Base-by-base conservation (phyloP, 176 grass and related monocot genomes). In the Phoenix dactylifera region DNA sequence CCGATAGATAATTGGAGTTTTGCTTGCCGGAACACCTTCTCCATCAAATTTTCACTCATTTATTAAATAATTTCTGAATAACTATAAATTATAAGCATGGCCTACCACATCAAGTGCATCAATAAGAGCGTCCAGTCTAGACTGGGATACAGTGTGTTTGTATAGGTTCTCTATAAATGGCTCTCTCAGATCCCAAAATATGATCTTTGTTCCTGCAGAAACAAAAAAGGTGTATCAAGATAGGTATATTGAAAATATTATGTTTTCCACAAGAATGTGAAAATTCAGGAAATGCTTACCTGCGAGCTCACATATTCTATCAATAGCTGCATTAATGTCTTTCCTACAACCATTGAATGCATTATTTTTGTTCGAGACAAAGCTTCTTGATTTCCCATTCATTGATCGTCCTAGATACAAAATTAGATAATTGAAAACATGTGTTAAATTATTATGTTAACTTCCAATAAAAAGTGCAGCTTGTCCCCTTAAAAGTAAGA, bases 141-240 rank as follows among this genome's bases (percentile, higher is more conserved):
- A 69, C 66, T 97, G 87, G 10, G 79, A 49, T 64, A 82, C 84
- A 74, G 28, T 72, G 26, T 80, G 77, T 83, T 78, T 97, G 73
- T 97, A 97, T 19, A 97, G 68, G 64, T 91, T 91, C 22, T 88
- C 84, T 68, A 97, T 91, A 82, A 88, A 97, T 69, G 81, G 77
- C 59, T 79, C 84, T 49, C 86, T 86, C 66, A 91, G 63, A 74
- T 97, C 93, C 93, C 93, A 97, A 78, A 97, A 97, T 80, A 97
- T 83, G 54, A 91, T 83, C 66, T 97, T 97, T 61, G 57, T 83
- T 26, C 93, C 93, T 97, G 50, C 80, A 29, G 16, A 73, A 73
- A 80, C 51, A 52, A 74, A 56, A 82, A 26, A 63, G 30, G 4
- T 30, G 10, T 14, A 44, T 44, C 35, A 12, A 44, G 9, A 44